Evolutionary conservation across 2,329 filamentous ascomycete genomes (phyloP).

Genomic region (Pezizomycotina sp.): DNA sequence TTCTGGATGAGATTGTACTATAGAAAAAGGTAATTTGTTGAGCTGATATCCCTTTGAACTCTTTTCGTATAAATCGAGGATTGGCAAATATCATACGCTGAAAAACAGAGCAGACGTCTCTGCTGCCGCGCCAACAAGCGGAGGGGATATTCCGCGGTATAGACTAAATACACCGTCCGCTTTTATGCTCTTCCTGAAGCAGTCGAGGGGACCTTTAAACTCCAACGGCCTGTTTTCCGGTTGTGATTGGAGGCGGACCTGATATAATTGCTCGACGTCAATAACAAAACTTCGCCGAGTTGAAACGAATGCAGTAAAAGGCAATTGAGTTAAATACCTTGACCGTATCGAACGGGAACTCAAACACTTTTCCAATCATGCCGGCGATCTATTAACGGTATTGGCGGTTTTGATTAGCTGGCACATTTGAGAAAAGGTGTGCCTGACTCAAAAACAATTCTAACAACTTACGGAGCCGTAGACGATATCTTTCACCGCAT

Average conservation of each 20-base stretch:
- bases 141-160: constrained; percentile 85
- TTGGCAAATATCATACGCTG: constrained; percentile 41
- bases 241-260: constrained; percentile 85
- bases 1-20: constrained; percentile 38
- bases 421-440: not conserved
- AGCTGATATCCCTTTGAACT: too few relatives aligned
- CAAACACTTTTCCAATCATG: constrained; percentile 83
- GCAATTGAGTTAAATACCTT: constrained; percentile 38
- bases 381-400: constrained; percentile 47
- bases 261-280: too few relatives aligned
- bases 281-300: constrained; percentile 3
- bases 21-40: constrained; percentile 1
- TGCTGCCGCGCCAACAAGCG: constrained; percentile 73
- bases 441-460: constrained; percentile 1
- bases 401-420: too few relatives aligned
- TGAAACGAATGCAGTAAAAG: constrained; percentile 1
- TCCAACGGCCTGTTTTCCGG: constrained; percentile 64
- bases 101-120: constrained; percentile 90
- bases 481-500: constrained; percentile 68
- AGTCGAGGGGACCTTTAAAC: constrained; percentile 79
- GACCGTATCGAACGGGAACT: constrained; percentile 96
- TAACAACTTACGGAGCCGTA: constrained; percentile 59
- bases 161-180: constrained; percentile 65
- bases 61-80: not conserved
- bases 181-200: constrained; percentile 71